These are phyloP conservation scores for Dichomitus squalens DNA, from an alignment of 1,284 basidiomycete species.

Conservation along the genomic window DNA sequence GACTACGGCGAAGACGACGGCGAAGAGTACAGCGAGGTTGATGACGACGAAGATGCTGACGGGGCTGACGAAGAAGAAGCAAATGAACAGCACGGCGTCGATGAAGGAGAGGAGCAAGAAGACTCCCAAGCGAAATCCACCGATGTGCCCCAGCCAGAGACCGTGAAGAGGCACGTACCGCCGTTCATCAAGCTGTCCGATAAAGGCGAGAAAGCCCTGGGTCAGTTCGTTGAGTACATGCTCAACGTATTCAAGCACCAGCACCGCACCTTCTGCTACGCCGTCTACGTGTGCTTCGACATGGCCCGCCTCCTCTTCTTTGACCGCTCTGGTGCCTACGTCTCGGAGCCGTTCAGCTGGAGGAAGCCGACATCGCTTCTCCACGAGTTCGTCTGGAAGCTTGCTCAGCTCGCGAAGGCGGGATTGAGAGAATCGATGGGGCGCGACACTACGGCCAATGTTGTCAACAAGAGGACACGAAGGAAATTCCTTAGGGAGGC, in stretches of 20 bases:
- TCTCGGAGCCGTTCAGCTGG: slow-evolving; percentile 12
- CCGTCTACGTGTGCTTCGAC: too few relatives aligned
- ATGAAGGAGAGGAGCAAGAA: too few relatives aligned
- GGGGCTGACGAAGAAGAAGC: too few relatives aligned
- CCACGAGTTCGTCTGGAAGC: slow-evolving; percentile 15
- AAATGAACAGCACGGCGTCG: too few relatives aligned
- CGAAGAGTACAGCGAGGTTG: too few relatives aligned
- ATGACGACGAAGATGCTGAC: too few relatives aligned
- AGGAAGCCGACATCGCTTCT: background rate
- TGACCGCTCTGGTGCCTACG: slow-evolving; percentile 7
- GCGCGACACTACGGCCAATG: slow-evolving; percentile 13
- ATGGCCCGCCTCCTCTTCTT: slow-evolving; percentile 9
- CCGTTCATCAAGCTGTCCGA: background rate
- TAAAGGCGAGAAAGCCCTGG: background rate
- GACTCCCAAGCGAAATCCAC: background rate
- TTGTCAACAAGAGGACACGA: background rate
- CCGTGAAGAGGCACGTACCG: background rate
- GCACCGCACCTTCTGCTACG: too few relatives aligned
- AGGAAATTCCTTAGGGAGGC: background rate
- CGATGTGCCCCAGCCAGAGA: background rate
- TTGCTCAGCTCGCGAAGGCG: slow-evolving; percentile 4
- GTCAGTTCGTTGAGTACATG: background rate
- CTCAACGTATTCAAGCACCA: background rate
- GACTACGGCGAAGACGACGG: too few relatives aligned
- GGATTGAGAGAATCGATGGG: slow-evolving; percentile 10